Evolutionary conservation across 2,329 filamentous ascomycete species (phyloP).

Genomic region (Grosmannia clavigera): DNA sequence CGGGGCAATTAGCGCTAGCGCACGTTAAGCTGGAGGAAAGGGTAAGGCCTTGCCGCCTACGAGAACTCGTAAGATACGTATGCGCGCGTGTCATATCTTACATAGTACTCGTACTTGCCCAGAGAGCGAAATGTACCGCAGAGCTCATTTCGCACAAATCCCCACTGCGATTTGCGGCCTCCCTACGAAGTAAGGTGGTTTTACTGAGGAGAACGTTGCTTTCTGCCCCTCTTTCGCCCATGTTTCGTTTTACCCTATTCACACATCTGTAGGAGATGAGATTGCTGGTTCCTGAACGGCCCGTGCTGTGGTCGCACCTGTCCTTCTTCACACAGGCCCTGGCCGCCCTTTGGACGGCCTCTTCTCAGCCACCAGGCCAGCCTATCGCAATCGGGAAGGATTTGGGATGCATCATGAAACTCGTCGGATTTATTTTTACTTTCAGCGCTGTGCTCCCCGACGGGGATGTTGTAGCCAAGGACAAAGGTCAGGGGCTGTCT

Average conservation of each 20-base stretch:
- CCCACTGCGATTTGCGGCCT: neutral
- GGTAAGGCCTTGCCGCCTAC: neutral
- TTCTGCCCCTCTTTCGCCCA: neutral
- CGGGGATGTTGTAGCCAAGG: neutral
- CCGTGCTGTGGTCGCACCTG: neutral
- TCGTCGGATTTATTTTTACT: neutral
- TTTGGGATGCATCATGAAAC: neutral
- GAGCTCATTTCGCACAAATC: neutral
- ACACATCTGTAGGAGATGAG: neutral
- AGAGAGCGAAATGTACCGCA: neutral
- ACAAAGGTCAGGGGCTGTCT: neutral
- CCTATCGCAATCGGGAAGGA: neutral
- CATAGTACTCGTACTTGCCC: neutral
- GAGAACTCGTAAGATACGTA: neutral
- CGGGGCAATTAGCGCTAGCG: neutral
- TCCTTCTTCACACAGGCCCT: neutral
- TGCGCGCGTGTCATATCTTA: neutral
- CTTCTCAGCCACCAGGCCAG: neutral
- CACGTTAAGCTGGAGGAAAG: neutral
- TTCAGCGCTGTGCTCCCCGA: neutral
- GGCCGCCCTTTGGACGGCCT: neutral
- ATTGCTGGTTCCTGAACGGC: neutral
- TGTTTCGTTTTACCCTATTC: neutral
- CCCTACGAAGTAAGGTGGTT: no score
- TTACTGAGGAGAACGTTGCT: neutral